Percentiles rank a stretch among this genome's conserved stretches.
phyloP scores from a whole-genome alignment of 176 grass and related monocot genomes.

The Raddia distichophylla region DNA sequence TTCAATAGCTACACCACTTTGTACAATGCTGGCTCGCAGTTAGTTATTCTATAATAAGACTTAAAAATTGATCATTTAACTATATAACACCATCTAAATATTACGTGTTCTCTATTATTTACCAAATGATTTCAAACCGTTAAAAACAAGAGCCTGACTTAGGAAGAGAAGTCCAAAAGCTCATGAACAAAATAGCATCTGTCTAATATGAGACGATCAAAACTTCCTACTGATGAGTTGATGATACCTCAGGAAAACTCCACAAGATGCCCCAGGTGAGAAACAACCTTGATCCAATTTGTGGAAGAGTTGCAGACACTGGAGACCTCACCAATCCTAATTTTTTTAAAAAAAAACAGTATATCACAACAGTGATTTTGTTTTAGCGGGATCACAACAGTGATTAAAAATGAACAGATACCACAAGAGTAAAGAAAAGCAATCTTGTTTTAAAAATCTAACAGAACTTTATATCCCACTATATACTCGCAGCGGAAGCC shows the following conservation, averaged over 20 bases:
- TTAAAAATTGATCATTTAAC: background rate
- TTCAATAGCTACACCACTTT: background rate
- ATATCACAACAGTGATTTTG: background rate
- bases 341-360: background rate
- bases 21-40: background rate
- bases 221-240: background rate
- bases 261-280: slow-evolving; percentile 56
- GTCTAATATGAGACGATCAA: background rate
- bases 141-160: background rate
- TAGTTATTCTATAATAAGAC: background rate
- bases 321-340: slow-evolving; percentile 58
- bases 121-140: background rate
- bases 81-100: background rate
- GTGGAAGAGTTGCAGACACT: slow-evolving; percentile 50
- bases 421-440: background rate
- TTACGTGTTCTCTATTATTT: background rate
- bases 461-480: too few species aligned
- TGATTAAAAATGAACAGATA: background rate
- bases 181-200: background rate
- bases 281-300: slow-evolving; percentile 59
- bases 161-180: background rate
- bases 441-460: background rate
- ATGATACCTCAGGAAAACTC: slow-evolving; percentile 55
- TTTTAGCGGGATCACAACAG: background rate
- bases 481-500: too few species aligned